Evolutionary conservation across 208 protist genomes (phyloP).

Genomic region (Leptomonas seymouri): DNA sequence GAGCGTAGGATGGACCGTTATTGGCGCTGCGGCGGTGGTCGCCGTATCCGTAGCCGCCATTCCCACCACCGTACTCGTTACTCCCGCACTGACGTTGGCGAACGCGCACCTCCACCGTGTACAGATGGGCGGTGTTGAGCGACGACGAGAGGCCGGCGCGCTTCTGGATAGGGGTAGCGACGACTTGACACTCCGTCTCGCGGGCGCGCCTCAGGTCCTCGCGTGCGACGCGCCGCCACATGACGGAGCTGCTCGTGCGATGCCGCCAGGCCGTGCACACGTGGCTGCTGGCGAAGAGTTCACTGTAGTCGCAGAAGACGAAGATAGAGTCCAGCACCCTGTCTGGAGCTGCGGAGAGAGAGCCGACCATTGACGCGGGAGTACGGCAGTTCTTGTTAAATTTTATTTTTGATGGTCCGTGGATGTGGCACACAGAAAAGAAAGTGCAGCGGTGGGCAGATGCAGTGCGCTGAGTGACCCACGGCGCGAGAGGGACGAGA

Average conservation of each 20-base stretch:
- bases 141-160: constrained; percentile 14
- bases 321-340: constrained; percentile 30
- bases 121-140: constrained; percentile 12
- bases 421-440: neutral
- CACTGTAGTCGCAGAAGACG: constrained; percentile 38
- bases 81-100: constrained; percentile 8
- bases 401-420: neutral
- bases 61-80: neutral
- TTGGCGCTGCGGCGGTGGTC: neutral
- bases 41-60: neutral
- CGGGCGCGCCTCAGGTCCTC: constrained; percentile 23
- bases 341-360: constrained; percentile 17
- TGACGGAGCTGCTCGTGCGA: constrained; percentile 9
- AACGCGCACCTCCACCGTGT: constrained; percentile 15
- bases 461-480: too few relatives aligned
- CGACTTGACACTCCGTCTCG: constrained; percentile 21
- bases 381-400: neutral
- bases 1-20: constrained; percentile 11
- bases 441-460: too few relatives aligned
- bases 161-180: constrained; percentile 15
- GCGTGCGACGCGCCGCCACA: constrained; percentile 20
- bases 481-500: neutral
- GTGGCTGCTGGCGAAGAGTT: constrained; percentile 32
- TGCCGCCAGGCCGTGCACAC: constrained; percentile 14
- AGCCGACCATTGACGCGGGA: neutral